These are phyloP conservation scores for Takashimella tepidaria DNA, from an alignment of 1,284 basidiomycete genomes.

Conservation along the genomic window DNA sequence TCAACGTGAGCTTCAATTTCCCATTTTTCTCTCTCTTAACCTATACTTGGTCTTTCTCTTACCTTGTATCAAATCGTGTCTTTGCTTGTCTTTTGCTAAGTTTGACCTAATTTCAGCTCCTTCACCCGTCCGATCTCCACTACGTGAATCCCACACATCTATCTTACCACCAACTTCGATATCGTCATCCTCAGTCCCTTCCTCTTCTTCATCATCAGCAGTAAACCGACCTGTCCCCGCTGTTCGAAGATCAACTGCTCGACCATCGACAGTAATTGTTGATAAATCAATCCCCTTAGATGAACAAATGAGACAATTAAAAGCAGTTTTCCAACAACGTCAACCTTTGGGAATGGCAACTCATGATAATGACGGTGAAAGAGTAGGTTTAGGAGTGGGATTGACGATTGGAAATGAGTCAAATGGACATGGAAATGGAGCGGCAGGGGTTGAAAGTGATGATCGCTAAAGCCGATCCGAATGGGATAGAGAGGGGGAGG, in stretches of 20 bases:
- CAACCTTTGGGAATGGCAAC: background rate
- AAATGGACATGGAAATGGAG: background rate
- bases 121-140: conserved; percentile 15
- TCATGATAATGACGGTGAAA: background rate
- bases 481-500: background rate
- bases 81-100: too few relatives aligned
- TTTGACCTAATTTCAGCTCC: background rate
- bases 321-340: conserved; percentile 29
- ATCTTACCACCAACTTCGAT: conserved; percentile 14
- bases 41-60: too few relatives aligned
- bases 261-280: conserved; percentile 19
- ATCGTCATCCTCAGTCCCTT: conserved; percentile 8
- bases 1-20: conserved; percentile 31
- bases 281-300: conserved; percentile 33
- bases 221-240: conserved; percentile 9
- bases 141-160: conserved; percentile 14
- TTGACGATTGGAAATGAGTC: background rate
- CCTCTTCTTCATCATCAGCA: conserved; percentile 7
- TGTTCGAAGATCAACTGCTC: conserved; percentile 25
- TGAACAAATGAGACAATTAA: conserved; percentile 39
- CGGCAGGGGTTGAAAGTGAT: background rate
- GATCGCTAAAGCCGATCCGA: too few relatives aligned
- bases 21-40: too few relatives aligned
- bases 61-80: background rate
- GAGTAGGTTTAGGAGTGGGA: background rate